A percentile compares a stretch with the other conserved stretches of the same genome.
These are phyloP conservation scores for Papiliotrema terrestris DNA, from an alignment of 1,284 basidiomycete species.

Conservation along the genomic window DNA sequence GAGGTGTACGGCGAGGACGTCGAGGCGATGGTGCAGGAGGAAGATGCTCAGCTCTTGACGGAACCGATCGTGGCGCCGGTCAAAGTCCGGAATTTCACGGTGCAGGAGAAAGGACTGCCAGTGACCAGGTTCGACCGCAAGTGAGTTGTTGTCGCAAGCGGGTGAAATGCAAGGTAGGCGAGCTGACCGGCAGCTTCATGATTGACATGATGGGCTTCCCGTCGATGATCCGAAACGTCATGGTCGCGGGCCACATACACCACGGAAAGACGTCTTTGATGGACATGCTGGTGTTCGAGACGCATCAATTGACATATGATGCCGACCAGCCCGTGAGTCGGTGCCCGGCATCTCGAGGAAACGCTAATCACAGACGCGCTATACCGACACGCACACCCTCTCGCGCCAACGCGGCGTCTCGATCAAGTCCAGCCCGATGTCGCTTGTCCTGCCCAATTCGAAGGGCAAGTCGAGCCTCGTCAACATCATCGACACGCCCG, in stretches of 20 bases:
- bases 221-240: conserved; percentile 92
- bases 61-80: conserved; percentile 96
- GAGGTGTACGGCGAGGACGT: conserved; percentile 93
- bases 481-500: conserved; percentile 95
- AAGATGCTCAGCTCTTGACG: conserved; percentile 90
- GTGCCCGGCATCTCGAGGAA: too few relatives aligned
- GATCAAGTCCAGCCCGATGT: conserved; percentile 96
- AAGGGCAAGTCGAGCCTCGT: conserved; percentile 88
- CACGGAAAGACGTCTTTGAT: conserved; percentile 96
- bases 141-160: conserved; percentile 53
- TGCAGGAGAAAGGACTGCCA: conserved; percentile 89
- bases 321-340: conserved; percentile 71
- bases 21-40: conserved; percentile 96
- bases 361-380: conserved; percentile 60
- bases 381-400: conserved; percentile 91
- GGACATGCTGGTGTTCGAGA: conserved; percentile 97
- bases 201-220: conserved; percentile 88
- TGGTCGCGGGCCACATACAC: conserved; percentile 91
- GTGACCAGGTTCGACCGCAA: conserved; percentile 90
- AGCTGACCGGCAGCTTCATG: conserved; percentile 63
- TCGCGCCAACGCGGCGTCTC: conserved; percentile 87
- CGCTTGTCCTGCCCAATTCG: conserved; percentile 81
- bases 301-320: conserved; percentile 91
- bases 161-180: conserved; percentile 4
- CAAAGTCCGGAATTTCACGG: conserved; percentile 85